Conservation (phyloP, 352 stramenopile genomes). For the Globisporangium canariense region DNA sequence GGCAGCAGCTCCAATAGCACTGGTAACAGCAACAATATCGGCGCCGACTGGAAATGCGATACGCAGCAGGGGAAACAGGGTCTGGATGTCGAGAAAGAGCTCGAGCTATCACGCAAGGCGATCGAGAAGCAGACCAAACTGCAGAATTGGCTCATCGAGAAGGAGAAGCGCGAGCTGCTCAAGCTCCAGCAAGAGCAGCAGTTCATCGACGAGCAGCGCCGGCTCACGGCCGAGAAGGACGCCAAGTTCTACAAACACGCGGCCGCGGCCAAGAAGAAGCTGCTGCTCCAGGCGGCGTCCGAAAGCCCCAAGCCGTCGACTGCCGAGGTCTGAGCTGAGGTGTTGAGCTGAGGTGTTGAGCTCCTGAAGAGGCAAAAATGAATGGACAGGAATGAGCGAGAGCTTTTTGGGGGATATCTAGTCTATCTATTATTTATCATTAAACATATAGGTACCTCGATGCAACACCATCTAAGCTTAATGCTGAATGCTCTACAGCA, state of each 20-base stretch:
- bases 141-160: constrained; percentile 88
- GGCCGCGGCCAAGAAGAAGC: constrained; percentile 67
- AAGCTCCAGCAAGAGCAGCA: constrained; percentile 80
- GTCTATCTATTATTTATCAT: constrained; percentile 23
- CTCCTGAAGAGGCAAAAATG: constrained; percentile 1
- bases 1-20: background rate
- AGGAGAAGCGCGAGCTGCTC: constrained; percentile 80
- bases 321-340: constrained; percentile 22
- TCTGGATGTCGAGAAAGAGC: constrained; percentile 57
- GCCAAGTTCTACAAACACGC: constrained; percentile 79
- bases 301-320: constrained; percentile 24
- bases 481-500: constrained; percentile 22
- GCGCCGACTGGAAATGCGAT: constrained; percentile 47
- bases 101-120: constrained; percentile 68
- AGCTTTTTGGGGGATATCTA: constrained; percentile 2
- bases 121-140: constrained; percentile 90
- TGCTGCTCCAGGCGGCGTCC: constrained; percentile 21
- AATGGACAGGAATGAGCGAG: constrained; percentile 11
- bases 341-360: background rate
- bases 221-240: constrained; percentile 56
- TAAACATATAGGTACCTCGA: background rate
- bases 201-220: constrained; percentile 71
- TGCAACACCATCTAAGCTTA: background rate
- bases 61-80: constrained; percentile 21
- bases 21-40: background rate